Conservation (phyloP, 371 early-diverging fungal species). For the Choanephora cucurbitarum region DNA sequence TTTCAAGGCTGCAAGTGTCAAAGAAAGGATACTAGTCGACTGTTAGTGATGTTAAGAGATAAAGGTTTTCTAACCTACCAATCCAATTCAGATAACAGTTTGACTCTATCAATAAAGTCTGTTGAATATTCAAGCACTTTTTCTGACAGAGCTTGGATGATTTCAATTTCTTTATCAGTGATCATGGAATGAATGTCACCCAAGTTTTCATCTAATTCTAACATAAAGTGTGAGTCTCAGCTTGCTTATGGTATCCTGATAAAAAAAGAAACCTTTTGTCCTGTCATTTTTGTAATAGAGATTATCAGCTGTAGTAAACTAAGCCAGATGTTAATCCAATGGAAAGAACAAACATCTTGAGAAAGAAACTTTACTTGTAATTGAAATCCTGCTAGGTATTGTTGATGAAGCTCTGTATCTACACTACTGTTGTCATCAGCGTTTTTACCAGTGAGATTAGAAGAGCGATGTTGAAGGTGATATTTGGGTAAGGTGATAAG, state of each 20-base stretch:
- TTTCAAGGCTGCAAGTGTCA: slow-evolving; percentile 60
- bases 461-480: slow-evolving; percentile 36
- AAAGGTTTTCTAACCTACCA: too few relatives aligned
- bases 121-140: slow-evolving; percentile 41
- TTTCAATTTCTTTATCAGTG: slow-evolving; percentile 73
- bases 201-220: slow-evolving; percentile 69
- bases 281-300: slow-evolving; percentile 72
- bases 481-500: slow-evolving; percentile 66
- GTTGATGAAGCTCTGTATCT: slow-evolving; percentile 9
- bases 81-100: slow-evolving; percentile 68
- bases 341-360: too few relatives aligned
- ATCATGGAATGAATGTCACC: slow-evolving; percentile 82
- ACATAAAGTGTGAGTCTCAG: neutral
- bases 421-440: neutral
- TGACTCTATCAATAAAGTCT: slow-evolving; percentile 38
- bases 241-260: too few relatives aligned
- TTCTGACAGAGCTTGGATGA: slow-evolving; percentile 66
- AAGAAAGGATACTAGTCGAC: slow-evolving; percentile 61
- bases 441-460: slow-evolving; percentile 40
- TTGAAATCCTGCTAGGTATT: slow-evolving; percentile 16
- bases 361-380: slow-evolving; percentile 31
- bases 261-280: slow-evolving; percentile 57
- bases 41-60: too few relatives aligned
- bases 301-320: slow-evolving; percentile 73
- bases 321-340: neutral